Percentiles rank a stretch among this genome's conserved stretches.
Evolutionary conservation across 73 alveolate genomes (phyloP).

Genomic region (Symbiodinium natans): DNA sequence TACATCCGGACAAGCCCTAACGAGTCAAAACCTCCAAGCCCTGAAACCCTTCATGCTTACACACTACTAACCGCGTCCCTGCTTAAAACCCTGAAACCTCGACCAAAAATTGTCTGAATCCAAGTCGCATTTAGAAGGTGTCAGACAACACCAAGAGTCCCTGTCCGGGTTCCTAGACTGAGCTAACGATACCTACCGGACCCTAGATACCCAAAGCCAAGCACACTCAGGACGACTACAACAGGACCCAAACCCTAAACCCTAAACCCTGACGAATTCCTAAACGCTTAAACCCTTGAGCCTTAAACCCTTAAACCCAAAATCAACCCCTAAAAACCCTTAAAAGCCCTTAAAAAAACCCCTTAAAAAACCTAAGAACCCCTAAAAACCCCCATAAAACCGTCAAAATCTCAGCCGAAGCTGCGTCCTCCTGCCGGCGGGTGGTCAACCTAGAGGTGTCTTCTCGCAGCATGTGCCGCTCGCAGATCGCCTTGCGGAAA

Average conservation of each 20-base stretch:
- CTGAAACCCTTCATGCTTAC: too few relatives aligned
- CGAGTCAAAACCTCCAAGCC: too few relatives aligned
- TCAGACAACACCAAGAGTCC: too few relatives aligned
- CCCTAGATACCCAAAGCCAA: not conserved
- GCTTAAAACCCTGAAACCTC: not conserved
- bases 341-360: not conserved
- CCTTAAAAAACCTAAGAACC: not conserved
- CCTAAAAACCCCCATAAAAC: not conserved
- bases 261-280: not conserved
- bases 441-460: constrained; percentile 41
- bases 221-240: too few relatives aligned
- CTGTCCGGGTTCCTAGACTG: too few relatives aligned
- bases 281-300: not conserved
- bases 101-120: not conserved
- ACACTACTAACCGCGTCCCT: too few relatives aligned
- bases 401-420: not conserved
- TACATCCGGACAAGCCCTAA: too few relatives aligned
- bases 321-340: too few relatives aligned
- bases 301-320: not conserved
- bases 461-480: constrained; percentile 89
- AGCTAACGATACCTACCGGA: too few relatives aligned
- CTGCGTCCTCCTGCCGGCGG: constrained; percentile 67
- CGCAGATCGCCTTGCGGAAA: constrained; percentile 49
- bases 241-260: too few relatives aligned
- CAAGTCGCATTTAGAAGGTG: too few relatives aligned